phyloP scores from a whole-genome alignment of 768 basidiomycete genomes.

The Leccinum variicolor region DNA sequence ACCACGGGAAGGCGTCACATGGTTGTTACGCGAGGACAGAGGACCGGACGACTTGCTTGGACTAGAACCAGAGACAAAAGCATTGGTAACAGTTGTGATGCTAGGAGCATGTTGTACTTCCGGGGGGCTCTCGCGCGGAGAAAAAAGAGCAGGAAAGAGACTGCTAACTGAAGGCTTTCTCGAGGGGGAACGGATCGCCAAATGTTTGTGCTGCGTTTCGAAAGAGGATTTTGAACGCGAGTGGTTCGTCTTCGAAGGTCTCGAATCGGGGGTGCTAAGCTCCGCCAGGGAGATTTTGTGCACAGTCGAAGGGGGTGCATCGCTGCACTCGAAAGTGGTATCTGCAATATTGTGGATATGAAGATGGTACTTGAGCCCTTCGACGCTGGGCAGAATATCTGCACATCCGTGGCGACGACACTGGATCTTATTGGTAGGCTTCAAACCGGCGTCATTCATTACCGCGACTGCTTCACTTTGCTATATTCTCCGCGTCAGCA shows the following conservation, averaged over 20 bases:
- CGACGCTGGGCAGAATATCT: slow-evolving; percentile 39
- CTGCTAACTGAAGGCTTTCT: slow-evolving; percentile 17
- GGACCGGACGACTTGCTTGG: background rate
- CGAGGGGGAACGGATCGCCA: background rate
- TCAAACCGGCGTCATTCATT: slow-evolving; percentile 24
- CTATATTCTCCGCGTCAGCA: slow-evolving; percentile 11
- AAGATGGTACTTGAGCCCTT: slow-evolving; percentile 49
- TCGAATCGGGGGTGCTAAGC: background rate
- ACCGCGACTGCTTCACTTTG: slow-evolving; percentile 25
- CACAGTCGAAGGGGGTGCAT: background rate
- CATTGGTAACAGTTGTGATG: slow-evolving; percentile 12
- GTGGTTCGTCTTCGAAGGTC: slow-evolving; percentile 6
- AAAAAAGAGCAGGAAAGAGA: slow-evolving; percentile 15
- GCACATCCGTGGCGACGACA: slow-evolving; percentile 47
- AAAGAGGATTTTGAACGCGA: slow-evolving; percentile 18
- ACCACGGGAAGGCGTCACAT: slow-evolving; percentile 13
- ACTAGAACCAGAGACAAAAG: slow-evolving; percentile 3
- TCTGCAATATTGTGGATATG: slow-evolving; percentile 56
- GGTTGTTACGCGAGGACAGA: background rate
- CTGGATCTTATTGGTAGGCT: slow-evolving; percentile 32
- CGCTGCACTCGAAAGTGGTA: background rate
- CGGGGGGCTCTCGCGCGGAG: slow-evolving; percentile 3
- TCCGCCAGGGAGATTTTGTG: background rate
- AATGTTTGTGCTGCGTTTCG: background rate
- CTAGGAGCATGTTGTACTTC: slow-evolving; percentile 4